Evolutionary conservation across 2,329 filamentous ascomycete genomes (phyloP), one percentile per base, ranked within the genome.

Genomic region (Zymoseptoria brevis): DNA sequence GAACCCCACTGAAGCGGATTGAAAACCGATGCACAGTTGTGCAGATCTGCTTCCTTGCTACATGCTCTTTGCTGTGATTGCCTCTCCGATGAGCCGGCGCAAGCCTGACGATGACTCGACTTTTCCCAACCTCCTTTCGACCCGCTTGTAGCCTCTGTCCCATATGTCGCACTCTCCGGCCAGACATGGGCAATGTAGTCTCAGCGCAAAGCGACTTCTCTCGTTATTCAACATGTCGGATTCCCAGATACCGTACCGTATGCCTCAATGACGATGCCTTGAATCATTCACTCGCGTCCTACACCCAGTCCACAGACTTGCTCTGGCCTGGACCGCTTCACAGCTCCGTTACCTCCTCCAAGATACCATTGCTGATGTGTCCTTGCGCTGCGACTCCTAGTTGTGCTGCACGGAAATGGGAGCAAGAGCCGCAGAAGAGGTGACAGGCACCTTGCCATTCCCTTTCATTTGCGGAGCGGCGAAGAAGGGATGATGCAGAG

Each of bases 401-500:
- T n/a, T 45, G 35, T 45, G 35, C 35, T 45, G 35, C 35, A 45
- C 35, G 7, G 35, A 45, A 45, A n/a, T 7, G 6, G 35, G 35
- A 45, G 35, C 35, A 16, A 45, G 7, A 16, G 35, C 35, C 35
- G 35, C 7, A 6, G 35, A n/a, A 45, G 35, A 45, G 16, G 35
- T n/a, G 35, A 45, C 35, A 7, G 13, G 3, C 6, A 6, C 16
- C 35, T 45, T 45, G 16, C 35, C 35, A n/a, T n/a, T n/a, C 13
- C 35, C 35, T n/a, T 45, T 45, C 2, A n/a, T n/a, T n/a, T 45
- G 35, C 9, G 50, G 50, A n/a, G 59, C 51, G 16, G 60, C 60
- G 67, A 97, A 90, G 75, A 97, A 97, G 1, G 89, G 89, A 77
- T 97, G 93, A 70, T 86, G 87, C 67, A 97, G 77, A 54, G 94